Conservation (phyloP, 2,329 filamentous ascomycete species). For the Paracoccidioides brasiliensis region DNA sequence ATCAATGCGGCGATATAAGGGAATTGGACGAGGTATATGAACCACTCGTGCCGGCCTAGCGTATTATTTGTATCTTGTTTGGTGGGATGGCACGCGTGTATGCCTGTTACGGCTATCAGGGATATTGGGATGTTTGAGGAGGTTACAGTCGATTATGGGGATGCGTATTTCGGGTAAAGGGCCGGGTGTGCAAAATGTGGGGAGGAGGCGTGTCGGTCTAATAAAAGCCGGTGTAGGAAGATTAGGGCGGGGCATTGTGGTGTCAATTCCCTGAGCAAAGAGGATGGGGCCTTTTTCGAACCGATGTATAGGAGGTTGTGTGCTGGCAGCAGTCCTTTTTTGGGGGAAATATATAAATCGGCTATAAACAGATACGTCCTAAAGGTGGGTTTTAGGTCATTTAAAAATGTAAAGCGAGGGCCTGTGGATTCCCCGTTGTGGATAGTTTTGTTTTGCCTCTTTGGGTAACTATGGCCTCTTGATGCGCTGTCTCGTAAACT, state of each 20-base stretch:
- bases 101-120: constrained; percentile 13
- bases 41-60: constrained; percentile 23
- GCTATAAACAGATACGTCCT: too few relatives aligned
- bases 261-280: background rate
- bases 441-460: too few relatives aligned
- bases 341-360: background rate
- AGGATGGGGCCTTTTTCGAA: background rate
- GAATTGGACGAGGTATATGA: constrained; percentile 26
- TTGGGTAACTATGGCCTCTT: too few relatives aligned
- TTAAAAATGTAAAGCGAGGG: too few relatives aligned
- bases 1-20: constrained; percentile 15
- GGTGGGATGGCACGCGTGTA: constrained; percentile 14
- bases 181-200: background rate
- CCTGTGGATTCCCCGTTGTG: too few relatives aligned
- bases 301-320: background rate
- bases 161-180: background rate
- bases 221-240: background rate
- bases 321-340: background rate
- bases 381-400: too few relatives aligned
- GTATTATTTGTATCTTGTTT: constrained; percentile 11
- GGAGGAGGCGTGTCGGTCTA: constrained; percentile 1
- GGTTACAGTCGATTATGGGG: constrained; percentile 23
- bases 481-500: too few relatives aligned
- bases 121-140: constrained; percentile 23
- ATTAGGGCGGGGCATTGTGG: background rate